Base-by-base conservation (phyloP, 352 stramenopile genomes). In the Phytophthora ramorum region DNA sequence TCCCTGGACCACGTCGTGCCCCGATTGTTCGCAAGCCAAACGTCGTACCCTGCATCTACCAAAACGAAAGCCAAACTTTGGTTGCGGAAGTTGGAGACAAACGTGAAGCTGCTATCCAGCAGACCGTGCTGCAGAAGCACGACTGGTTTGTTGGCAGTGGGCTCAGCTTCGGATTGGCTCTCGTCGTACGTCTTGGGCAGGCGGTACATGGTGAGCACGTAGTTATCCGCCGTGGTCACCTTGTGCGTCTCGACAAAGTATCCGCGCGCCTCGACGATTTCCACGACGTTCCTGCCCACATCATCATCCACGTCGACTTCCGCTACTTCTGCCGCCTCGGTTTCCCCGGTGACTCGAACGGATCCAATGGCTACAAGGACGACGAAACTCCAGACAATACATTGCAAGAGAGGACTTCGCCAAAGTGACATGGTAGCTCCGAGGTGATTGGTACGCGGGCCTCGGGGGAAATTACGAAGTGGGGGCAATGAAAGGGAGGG, bases 1-100 rank as follows among this genome's bases (percentile, higher is more conserved):
- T 72, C 56, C 44, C 65, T 71, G 2, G 79, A 87, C 79, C 79
- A 87, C 7, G 79, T 85, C 34, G 71, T 82, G n/a, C 79, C 79
- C 17, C 78, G 78, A 50, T 87, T 87, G 61, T 87, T 85, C 12
- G 47, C 76, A 1, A 87, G 68, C 78, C 76, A 87, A 9, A 87
- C 78, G 24, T 87, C 78, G 41, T 84, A 87, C 1, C 78, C 78
- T 17, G 75, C 78, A 24, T 87, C 78, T 2, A 63, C 76, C 19
- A 85, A 66, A 19, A 87, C 22, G 58, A 78, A 85, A 28, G 76
- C 79, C 34, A 87, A 61, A 38, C 74, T 84, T 58, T 87, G 78
- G 19, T 61, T 79, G n/a, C 75, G 70, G 46, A 69, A 87, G 53
- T 87, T 87, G 57, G 58, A 52, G 6, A 85, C 74, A 24, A 70